phyloP scores from a whole-genome alignment of 2,329 filamentous ascomycete genomes.

The Juglanconis sp. region DNA sequence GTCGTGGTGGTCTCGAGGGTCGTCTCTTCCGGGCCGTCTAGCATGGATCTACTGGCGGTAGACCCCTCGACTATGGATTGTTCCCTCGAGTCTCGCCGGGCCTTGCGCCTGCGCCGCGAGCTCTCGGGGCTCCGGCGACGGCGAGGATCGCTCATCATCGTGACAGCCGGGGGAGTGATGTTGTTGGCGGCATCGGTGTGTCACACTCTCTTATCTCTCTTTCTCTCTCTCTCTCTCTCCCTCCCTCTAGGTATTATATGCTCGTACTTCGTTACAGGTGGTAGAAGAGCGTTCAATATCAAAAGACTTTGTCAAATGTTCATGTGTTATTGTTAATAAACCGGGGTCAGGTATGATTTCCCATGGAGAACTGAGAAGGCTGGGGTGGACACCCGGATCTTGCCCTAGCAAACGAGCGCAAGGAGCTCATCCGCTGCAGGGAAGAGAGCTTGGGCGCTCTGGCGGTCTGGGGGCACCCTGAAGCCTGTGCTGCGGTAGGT shows the following conservation, averaged over 20 bases:
- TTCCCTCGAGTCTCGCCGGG: constrained; percentile 39
- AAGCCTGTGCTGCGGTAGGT: too few species aligned
- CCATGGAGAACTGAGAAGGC: constrained; percentile 14
- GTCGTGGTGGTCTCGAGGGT: constrained; percentile 11
- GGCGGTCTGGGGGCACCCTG: constrained; percentile 1
- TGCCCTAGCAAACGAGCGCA: not conserved
- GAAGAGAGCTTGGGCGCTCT: constrained; percentile 8
- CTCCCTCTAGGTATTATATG: not conserved
- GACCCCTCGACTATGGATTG: constrained; percentile 29
- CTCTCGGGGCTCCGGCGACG: constrained; percentile 55
- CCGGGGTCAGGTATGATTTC: constrained; percentile 5
- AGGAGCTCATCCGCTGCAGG: not conserved
- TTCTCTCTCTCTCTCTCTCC: not conserved
- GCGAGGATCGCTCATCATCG: constrained; percentile 54
- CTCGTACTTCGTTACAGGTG: not conserved
- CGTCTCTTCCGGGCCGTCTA: constrained; percentile 4
- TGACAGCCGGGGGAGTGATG: constrained; percentile 22
- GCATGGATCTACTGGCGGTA: constrained; percentile 16
- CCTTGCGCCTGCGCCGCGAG: constrained; percentile 49
- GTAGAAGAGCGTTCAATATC: not conserved
- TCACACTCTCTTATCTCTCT: not conserved
- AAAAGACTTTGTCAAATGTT: not conserved
- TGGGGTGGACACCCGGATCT: constrained; percentile 9
- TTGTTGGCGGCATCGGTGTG: not conserved
- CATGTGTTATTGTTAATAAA: not conserved